phyloP scores from a whole-genome alignment of 768 basidiomycete species.

The Clathrus columnatus region DNA sequence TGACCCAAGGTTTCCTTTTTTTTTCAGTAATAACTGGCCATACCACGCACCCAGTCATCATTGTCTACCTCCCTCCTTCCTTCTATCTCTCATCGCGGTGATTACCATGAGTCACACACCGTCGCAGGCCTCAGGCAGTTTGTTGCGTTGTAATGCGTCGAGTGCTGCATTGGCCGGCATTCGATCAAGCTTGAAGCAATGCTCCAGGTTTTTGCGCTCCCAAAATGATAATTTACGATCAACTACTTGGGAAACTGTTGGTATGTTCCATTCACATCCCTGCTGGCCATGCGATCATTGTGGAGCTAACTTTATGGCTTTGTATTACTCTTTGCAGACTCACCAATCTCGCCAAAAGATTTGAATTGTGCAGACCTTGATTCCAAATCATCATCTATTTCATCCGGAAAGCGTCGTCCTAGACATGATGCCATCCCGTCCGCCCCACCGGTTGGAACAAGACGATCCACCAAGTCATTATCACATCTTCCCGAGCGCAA shows the following conservation, averaged over 20 bases:
- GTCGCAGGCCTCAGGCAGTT: neutral
- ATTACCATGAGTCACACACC: neutral
- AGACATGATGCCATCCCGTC: neutral
- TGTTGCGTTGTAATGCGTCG: neutral
- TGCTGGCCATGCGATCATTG: neutral
- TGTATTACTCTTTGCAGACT: neutral
- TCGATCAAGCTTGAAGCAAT: neutral
- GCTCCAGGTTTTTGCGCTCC: neutral
- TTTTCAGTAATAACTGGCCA: neutral
- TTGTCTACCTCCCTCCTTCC: neutral
- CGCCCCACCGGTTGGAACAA: neutral
- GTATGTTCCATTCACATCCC: neutral
- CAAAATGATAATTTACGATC: neutral
- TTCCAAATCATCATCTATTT: neutral
- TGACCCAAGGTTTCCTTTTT: neutral
- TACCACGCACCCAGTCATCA: neutral
- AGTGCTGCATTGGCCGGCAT: neutral
- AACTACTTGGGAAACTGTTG: neutral
- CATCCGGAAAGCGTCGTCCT: neutral
- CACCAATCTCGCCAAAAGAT: neutral
- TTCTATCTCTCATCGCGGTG: neutral
- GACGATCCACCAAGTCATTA: neutral
- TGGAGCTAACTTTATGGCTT: neutral
- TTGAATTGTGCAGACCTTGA: neutral
- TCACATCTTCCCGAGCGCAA: neutral